Evolutionary conservation across 192 early-diverging fungal genomes (phyloP).

Genomic region (Chytriomyces confervae): DNA sequence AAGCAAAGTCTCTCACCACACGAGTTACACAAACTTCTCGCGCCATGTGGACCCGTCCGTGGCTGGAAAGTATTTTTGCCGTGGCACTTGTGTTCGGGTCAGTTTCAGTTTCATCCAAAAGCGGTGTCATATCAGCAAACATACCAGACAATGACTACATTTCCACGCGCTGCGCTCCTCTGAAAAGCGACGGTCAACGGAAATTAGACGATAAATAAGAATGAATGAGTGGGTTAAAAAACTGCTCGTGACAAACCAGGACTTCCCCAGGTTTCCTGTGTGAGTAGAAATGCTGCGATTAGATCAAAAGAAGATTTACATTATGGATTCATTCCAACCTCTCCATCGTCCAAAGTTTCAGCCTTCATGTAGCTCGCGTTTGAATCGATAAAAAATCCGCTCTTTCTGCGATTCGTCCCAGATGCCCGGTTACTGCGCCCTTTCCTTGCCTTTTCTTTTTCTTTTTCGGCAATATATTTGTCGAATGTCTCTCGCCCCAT

Average conservation of each 20-base stretch:
- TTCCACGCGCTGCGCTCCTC: conserved; percentile 26
- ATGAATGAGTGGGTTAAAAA: no score
- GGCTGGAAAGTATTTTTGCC: conserved; percentile 32
- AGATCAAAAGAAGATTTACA: no score
- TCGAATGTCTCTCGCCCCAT: conserved; percentile 25
- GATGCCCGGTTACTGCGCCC: conserved; percentile 1
- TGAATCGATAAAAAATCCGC: neutral
- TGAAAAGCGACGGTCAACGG: neutral
- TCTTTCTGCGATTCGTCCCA: neutral
- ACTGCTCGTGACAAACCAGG: no score
- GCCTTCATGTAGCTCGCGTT: conserved; percentile 8
- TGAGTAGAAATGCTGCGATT: no score
- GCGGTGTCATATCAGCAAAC: neutral
- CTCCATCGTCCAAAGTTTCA: conserved; percentile 1
- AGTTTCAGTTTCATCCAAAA: neutral
- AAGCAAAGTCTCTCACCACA: conserved; percentile 24
- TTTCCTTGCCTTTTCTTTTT: conserved; percentile 18
- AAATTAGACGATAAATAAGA: no score
- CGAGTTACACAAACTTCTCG: conserved; percentile 27
- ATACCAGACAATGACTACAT: conserved; percentile 30
- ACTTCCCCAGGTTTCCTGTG: no score
- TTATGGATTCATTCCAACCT: neutral
- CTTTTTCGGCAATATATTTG: conserved; percentile 12
- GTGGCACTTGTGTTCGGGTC: conserved; percentile 8
- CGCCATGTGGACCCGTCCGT: conserved; percentile 20